Percentiles rank a stretch among this genome's conserved stretches.
phyloP scores from a whole-genome alignment of 305 asterid species.

The Striga hermonthica region DNA sequence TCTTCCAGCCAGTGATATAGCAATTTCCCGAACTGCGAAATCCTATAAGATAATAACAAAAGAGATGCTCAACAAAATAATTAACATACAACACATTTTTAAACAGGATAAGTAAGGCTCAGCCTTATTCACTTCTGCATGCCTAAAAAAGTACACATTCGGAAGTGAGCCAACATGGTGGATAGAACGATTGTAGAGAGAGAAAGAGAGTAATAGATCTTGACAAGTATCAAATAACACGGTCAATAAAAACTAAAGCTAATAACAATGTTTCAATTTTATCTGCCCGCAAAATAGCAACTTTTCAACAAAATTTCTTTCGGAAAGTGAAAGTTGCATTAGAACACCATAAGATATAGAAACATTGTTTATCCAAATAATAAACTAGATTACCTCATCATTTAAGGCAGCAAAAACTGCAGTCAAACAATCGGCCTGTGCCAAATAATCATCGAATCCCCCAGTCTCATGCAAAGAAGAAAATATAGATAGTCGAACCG shows the following conservation, averaged over 20 bases:
- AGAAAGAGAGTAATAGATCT: too few relatives aligned
- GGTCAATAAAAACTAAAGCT: too few relatives aligned
- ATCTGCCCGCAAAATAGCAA: too few relatives aligned
- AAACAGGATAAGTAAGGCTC: slow-evolving; percentile 6
- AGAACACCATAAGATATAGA: slow-evolving; percentile 13
- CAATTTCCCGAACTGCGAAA: slow-evolving; percentile 82
- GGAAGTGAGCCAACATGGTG: too few relatives aligned
- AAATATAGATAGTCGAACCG: slow-evolving; percentile 83
- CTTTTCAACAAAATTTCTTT: too few relatives aligned
- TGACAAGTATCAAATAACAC: too few relatives aligned
- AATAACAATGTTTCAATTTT: too few relatives aligned
- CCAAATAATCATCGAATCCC: slow-evolving; percentile 85
- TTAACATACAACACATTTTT: slow-evolving; percentile 9
- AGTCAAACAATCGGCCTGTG: slow-evolving; percentile 95
- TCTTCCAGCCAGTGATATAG: slow-evolving; percentile 93
- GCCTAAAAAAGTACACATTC: too few relatives aligned
- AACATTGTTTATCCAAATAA: slow-evolving; percentile 21
- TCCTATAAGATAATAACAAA: slow-evolving; percentile 48
- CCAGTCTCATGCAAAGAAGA: slow-evolving; percentile 73
- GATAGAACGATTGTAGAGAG: too few relatives aligned
- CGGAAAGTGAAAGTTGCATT: neutral
- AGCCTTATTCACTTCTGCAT: too few relatives aligned
- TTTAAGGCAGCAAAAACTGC: slow-evolving; percentile 94
- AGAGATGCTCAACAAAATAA: slow-evolving; percentile 18
- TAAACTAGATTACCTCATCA: slow-evolving; percentile 73